Evolutionary conservation across 2,329 filamentous ascomycete genomes (phyloP).

Genomic region (Trichoderma hamatum): DNA sequence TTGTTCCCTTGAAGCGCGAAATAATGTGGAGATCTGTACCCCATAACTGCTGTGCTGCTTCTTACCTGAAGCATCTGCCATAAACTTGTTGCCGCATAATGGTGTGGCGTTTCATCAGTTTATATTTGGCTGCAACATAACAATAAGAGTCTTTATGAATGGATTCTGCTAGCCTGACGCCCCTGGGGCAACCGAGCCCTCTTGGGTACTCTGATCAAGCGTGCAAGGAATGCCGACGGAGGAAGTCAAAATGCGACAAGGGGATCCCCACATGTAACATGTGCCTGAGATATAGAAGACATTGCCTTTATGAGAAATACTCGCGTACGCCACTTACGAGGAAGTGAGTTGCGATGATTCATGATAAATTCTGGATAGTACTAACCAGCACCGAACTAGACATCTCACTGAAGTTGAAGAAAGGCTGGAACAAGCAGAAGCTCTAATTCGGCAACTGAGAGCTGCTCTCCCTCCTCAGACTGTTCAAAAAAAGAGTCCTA

Average conservation of each 20-base stretch:
- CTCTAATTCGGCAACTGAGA: constrained; percentile 38
- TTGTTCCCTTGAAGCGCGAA: background rate
- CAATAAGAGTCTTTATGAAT: background rate
- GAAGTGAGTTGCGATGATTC: constrained; percentile 38
- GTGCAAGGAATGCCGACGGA: constrained; percentile 46
- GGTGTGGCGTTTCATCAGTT: background rate
- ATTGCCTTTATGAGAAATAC: constrained; percentile 54
- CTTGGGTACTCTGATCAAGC: constrained; percentile 37
- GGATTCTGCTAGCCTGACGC: background rate
- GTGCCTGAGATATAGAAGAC: constrained; percentile 48
- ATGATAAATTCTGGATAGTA: background rate
- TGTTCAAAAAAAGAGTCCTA: background rate
- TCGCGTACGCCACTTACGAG: constrained; percentile 52
- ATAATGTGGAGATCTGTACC: background rate
- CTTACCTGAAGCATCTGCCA: background rate
- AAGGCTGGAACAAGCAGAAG: constrained; percentile 43
- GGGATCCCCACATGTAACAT: constrained; percentile 44
- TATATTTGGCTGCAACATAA: background rate
- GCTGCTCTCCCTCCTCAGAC: constrained; percentile 35
- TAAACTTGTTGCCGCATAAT: background rate
- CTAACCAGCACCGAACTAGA: constrained; percentile 32
- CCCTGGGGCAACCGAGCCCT: background rate
- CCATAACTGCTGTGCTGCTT: background rate
- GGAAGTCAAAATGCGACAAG: constrained; percentile 46
- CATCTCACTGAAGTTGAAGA: constrained; percentile 50